Conservation (phyloP, 768 basidiomycete species). For the Serpula lacrymans region DNA sequence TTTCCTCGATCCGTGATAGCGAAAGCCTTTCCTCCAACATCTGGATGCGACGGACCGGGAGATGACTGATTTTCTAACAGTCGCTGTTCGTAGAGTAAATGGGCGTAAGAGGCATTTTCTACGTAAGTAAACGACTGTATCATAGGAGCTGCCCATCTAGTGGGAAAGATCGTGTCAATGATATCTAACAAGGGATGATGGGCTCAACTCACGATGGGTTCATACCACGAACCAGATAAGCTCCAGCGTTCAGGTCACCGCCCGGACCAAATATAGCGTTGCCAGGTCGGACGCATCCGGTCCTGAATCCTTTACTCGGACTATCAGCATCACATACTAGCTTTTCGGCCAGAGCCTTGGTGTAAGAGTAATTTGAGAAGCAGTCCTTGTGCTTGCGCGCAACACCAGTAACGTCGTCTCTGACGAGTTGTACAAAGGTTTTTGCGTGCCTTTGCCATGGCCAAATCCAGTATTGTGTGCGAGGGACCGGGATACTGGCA, state of each 20-base stretch:
- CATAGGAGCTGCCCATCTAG: not conserved
- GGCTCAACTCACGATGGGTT: constrained; percentile 32
- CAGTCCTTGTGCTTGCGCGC: constrained; percentile 29
- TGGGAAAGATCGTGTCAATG: not conserved
- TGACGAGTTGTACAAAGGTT: constrained; percentile 28
- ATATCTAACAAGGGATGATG: constrained; percentile 10
- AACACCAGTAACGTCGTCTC: constrained; percentile 24
- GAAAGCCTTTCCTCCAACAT: constrained; percentile 39
- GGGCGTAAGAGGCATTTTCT: constrained; percentile 39
- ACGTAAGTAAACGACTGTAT: constrained; percentile 37
- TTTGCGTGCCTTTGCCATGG: constrained; percentile 33
- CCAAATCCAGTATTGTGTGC: constrained; percentile 32
- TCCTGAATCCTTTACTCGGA: constrained; percentile 25
- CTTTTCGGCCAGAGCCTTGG: constrained; percentile 32
- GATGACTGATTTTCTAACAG: constrained; percentile 27
- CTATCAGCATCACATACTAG: constrained; percentile 31
- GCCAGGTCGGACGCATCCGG: constrained; percentile 40
- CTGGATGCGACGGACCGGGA: constrained; percentile 22
- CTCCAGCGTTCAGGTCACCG: constrained; percentile 34
- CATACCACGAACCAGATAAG: constrained; percentile 27
- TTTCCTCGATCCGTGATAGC: constrained; percentile 33
- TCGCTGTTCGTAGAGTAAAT: constrained; percentile 37
- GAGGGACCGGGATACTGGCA: constrained; percentile 30
- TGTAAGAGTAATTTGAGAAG: constrained; percentile 42
- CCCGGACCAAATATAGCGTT: constrained; percentile 41